phyloP scores from a whole-genome alignment of 352 stramenopile species.

The Pelagophyceae sp. region DNA sequence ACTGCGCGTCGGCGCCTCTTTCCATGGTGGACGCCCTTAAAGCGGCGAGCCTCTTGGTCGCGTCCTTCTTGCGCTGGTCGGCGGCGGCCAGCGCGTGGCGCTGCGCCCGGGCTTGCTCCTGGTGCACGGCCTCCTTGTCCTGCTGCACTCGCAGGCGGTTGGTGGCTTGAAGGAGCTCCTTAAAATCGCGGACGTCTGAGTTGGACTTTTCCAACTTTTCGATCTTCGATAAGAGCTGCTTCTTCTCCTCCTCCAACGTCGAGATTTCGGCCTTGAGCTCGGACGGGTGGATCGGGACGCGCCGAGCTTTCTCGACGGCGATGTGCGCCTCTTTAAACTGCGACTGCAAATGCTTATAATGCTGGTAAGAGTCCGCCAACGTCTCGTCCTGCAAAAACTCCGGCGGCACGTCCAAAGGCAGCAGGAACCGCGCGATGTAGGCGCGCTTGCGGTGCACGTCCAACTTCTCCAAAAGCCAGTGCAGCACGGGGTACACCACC shows the following conservation, averaged over 20 bases:
- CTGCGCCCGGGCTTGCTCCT: slow-evolving; percentile 44
- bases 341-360: slow-evolving; percentile 80
- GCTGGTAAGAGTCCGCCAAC: slow-evolving; percentile 64
- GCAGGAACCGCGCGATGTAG: slow-evolving; percentile 81
- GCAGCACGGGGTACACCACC: slow-evolving; percentile 76
- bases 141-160: slow-evolving; percentile 79
- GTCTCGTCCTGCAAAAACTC: slow-evolving; percentile 72
- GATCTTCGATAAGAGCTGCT: slow-evolving; percentile 79
- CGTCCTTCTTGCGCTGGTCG: slow-evolving; percentile 62
- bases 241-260: slow-evolving; percentile 77
- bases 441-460: slow-evolving; percentile 75
- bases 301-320: slow-evolving; percentile 56
- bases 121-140: slow-evolving; percentile 80
- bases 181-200: slow-evolving; percentile 61
- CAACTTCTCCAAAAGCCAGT: slow-evolving; percentile 78
- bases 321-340: slow-evolving; percentile 81
- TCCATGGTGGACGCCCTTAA: slow-evolving; percentile 50
- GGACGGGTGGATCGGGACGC: slow-evolving; percentile 28
- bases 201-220: slow-evolving; percentile 73
- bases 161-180: slow-evolving; percentile 75
- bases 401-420: slow-evolving; percentile 77
- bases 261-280: slow-evolving; percentile 77
- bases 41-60: slow-evolving; percentile 59
- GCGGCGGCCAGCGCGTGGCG: slow-evolving; percentile 59
- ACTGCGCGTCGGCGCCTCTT: slow-evolving; percentile 46